These are phyloP conservation scores for Microbotryum saponariae DNA, from an alignment of 1,284 basidiomycete species.

Conservation along the genomic window DNA sequence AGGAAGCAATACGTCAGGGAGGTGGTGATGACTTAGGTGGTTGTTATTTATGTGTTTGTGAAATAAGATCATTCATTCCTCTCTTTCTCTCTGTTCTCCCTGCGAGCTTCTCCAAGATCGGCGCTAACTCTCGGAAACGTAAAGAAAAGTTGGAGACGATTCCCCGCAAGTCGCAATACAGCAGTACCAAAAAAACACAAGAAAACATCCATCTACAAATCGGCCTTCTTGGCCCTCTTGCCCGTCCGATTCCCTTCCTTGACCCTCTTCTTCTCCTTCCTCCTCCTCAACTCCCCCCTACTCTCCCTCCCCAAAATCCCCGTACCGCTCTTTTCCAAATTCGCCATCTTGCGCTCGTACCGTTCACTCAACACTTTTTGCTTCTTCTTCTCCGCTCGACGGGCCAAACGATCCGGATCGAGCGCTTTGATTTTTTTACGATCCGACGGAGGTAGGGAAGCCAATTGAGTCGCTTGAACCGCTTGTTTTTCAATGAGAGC, in stretches of 20 bases:
- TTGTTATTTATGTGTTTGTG: too few species aligned
- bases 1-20: constrained; percentile 50
- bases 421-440: constrained; percentile 70
- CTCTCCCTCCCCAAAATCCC: constrained; percentile 20
- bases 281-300: constrained; percentile 22
- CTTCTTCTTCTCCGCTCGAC: constrained; percentile 66
- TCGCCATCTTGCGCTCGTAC: constrained; percentile 30
- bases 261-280: constrained; percentile 29
- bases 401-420: constrained; percentile 67
- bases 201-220: constrained; percentile 9
- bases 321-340: constrained; percentile 20
- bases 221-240: constrained; percentile 18
- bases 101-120: too few species aligned
- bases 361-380: constrained; percentile 31
- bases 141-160: too few species aligned
- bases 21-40: constrained; percentile 11
- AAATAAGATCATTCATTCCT: too few species aligned
- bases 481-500: constrained; percentile 17
- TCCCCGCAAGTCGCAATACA: too few species aligned
- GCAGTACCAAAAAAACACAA: too few species aligned
- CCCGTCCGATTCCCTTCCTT: constrained; percentile 15
- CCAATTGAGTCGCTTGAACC: constrained; percentile 63
- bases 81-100: too few species aligned
- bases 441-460: constrained; percentile 69
- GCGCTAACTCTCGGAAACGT: too few species aligned